Evolutionary conservation across 768 basidiomycete species (phyloP).

Genomic region (Mycena rosella): DNA sequence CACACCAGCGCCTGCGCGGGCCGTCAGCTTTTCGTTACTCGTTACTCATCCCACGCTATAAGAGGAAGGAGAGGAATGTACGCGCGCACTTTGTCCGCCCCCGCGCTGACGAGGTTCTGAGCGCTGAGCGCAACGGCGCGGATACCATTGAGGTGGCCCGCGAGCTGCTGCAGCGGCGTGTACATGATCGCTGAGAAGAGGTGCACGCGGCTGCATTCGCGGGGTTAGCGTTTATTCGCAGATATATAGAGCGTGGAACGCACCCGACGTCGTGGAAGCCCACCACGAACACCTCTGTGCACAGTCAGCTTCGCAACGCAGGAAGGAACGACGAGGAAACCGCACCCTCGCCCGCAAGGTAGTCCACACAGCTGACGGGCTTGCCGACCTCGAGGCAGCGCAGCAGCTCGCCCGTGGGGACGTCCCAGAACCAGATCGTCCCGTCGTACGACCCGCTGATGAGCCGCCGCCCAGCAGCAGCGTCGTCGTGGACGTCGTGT

Average conservation of each 20-base stretch:
- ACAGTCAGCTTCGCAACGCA: not conserved
- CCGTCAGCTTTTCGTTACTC: too few species aligned
- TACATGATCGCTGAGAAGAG: conserved; percentile 90
- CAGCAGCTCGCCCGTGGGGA: conserved; percentile 71
- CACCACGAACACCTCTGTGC: conserved; percentile 86
- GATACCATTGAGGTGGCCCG: conserved; percentile 90
- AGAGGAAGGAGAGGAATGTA: not conserved
- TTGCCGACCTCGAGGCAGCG: conserved; percentile 89
- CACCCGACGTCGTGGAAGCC: conserved; percentile 95
- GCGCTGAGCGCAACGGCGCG: conserved; percentile 90
- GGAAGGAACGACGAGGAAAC: too few species aligned
- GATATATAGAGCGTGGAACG: conserved; percentile 37
- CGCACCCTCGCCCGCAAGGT: conserved; percentile 82
- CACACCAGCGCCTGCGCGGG: conserved; percentile 72
- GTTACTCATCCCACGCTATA: too few species aligned
- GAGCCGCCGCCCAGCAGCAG: conserved; percentile 80
- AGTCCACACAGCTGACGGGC: conserved; percentile 92
- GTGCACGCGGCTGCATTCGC: conserved; percentile 77
- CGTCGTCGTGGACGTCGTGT: conserved; percentile 91
- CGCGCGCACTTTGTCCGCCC: conserved; percentile 59
- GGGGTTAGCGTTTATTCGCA: not conserved
- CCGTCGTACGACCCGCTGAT: conserved; percentile 95
- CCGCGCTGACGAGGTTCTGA: conserved; percentile 89
- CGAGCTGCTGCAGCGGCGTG: conserved; percentile 84
- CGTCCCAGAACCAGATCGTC: conserved; percentile 93